Base-by-base conservation (phyloP, 257 asterid species). In the Cruciata laevipes region DNA sequence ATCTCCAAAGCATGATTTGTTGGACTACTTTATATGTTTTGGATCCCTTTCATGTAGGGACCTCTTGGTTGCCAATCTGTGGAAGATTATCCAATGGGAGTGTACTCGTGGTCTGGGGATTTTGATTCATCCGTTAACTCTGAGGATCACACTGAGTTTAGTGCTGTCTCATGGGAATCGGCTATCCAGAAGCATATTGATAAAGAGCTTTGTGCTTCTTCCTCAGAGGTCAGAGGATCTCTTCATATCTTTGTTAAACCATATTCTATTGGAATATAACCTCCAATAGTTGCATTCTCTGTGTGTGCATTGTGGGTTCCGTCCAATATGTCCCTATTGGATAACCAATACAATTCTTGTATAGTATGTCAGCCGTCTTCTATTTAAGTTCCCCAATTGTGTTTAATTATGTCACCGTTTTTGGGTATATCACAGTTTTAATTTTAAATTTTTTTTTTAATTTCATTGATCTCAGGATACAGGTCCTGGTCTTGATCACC, bases 121-220 rank as follows among this genome's bases (percentile, higher is more conserved):
- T 79, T 88, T 81, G 89, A 85, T 67, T 82, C 84, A 72, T 74
- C 79, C 3, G 85, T 81, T 56, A 81, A 76, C 78, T 83, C 90
- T 76, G 82, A 79, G 77, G 87, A 82, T 70, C 92, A 83, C 81
- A 77, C 90, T 69, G 87, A 83, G 76, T 84, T 88, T 70, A 86
- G 88, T 81, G 92, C 99, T 63, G 67, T 83, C 47, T 85, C 97
- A 64, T 94, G 99, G 99, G 99, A 94, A 85, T 89, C 88, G 75
- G 87, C 95, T 57, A 86, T 94, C 77, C 96, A 94, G 65, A 88
- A 83, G 74, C 96, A 88, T 77, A 82, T 93, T 72, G 97, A 88
- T 75, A 91, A 85, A 82, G 97, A 94, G 75, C 85, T 94, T 68
- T 84, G 82, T 83, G 88, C 88, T 68, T 84, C 97, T 80, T 90